phyloP scores from a whole-genome alignment of 208 protist genomes.

The Naegleria gruberi region DNA sequence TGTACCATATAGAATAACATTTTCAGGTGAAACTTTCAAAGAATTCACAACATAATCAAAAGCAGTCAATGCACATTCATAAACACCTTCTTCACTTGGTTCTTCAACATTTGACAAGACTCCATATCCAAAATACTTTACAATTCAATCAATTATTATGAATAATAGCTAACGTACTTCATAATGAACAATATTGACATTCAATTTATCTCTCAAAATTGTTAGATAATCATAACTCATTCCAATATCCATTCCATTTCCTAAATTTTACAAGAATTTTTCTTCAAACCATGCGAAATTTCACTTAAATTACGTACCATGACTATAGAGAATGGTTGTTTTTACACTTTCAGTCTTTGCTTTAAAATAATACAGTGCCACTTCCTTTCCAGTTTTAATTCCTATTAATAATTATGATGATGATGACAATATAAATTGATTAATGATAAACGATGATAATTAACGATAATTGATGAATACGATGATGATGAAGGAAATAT shows the following conservation, averaged over 20 bases:
- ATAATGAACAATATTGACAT: not conserved
- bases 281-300: no score
- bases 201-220: not conserved
- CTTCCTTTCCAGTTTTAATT: not conserved
- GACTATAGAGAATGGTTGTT: not conserved
- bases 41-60: not conserved
- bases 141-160: not conserved
- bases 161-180: not conserved
- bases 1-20: not conserved
- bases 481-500: no score
- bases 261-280: not conserved
- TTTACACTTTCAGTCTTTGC: not conserved
- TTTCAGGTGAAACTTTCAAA: not conserved
- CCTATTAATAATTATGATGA: not conserved
- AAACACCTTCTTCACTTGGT: not conserved
- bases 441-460: no score
- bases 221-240: not conserved
- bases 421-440: no score
- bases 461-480: no score
- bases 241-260: constrained; percentile 5
- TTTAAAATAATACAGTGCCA: not conserved
- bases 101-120: not conserved
- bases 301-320: not conserved
- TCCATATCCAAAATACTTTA: not conserved
- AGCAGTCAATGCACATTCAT: not conserved